phyloP scores from a whole-genome alignment of 148 eudicot genomes.

The Camellia sinensis region DNA sequence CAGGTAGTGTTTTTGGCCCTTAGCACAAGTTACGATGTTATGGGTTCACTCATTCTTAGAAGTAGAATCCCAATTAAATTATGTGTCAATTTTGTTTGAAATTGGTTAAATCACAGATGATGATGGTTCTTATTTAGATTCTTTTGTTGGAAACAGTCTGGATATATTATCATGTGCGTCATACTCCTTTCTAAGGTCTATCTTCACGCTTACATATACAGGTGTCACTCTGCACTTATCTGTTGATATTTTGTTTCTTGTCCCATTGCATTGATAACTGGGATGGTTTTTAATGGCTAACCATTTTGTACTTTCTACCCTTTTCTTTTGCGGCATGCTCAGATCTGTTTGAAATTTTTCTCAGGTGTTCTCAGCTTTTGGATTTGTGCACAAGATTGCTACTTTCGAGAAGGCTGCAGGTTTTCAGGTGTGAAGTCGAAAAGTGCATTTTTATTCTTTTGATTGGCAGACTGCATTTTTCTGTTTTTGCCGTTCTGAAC shows the following conservation, averaged over 20 bases:
- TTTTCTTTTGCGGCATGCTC: neutral
- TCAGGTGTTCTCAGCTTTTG: conserved; percentile 84
- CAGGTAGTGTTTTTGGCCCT: neutral
- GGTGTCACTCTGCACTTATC: conserved; percentile 58
- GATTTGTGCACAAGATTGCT: conserved; percentile 87
- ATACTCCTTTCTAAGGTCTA: conserved; percentile 39
- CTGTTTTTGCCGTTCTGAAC: neutral
- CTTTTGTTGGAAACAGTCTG: conserved; percentile 56
- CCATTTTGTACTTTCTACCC: neutral
- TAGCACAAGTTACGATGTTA: neutral
- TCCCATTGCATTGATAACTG: neutral
- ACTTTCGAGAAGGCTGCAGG: conserved; percentile 94
- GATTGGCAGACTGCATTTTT: neutral
- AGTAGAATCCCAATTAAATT: conserved; percentile 1
- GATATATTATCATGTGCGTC: conserved; percentile 48
- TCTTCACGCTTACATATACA: conserved; percentile 46
- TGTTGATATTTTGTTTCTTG: conserved; percentile 26
- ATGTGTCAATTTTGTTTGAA: conserved; percentile 28
- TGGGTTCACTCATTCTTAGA: neutral
- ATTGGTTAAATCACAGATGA: conserved; percentile 44
- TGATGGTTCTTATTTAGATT: conserved; percentile 51
- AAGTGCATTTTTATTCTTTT: neutral
- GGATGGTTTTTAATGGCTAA: neutral
- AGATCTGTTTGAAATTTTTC: conserved; percentile 1
- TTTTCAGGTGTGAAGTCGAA: conserved; percentile 56